A percentile compares a stretch with the other conserved stretches of the same genome.
phyloP scores from a whole-genome alignment of 768 basidiomycete species.

The Tephrocybe sp. region DNA sequence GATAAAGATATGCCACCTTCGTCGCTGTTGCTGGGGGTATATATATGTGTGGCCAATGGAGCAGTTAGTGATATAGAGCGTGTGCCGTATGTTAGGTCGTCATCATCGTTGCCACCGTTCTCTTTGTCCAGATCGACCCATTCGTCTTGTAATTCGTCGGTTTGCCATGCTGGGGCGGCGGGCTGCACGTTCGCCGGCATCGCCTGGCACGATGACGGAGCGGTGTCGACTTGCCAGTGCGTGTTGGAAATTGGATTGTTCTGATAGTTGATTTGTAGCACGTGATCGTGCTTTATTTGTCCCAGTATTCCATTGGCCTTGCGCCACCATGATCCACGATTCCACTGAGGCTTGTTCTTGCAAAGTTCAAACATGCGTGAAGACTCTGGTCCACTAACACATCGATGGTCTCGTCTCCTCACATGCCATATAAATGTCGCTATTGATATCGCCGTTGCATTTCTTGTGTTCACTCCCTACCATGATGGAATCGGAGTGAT shows the following conservation, averaged over 20 bases:
- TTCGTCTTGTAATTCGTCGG: constrained; percentile 87
- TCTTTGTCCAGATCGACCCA: constrained; percentile 71
- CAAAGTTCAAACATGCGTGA: no score
- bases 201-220: constrained; percentile 20
- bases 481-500: no score
- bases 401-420: no score
- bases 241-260: constrained; percentile 2
- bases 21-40: constrained; percentile 39
- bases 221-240: constrained; percentile 7
- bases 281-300: constrained; percentile 22
- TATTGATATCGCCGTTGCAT: no score
- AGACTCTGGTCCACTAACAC: no score
- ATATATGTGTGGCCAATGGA: constrained; percentile 52
- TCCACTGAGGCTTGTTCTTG: background rate
- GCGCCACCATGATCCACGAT: constrained; percentile 2
- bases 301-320: constrained; percentile 3
- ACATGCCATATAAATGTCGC: no score
- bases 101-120: constrained; percentile 34
- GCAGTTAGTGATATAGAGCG: constrained; percentile 59
- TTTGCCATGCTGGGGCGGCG: constrained; percentile 70
- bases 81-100: constrained; percentile 44
- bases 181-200: constrained; percentile 27
- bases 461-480: no score
- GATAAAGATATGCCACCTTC: constrained; percentile 27
- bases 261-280: constrained; percentile 15